Conservation (phyloP, 2,329 filamentous ascomycete genomes). For the Cladosporium halotolerans region DNA sequence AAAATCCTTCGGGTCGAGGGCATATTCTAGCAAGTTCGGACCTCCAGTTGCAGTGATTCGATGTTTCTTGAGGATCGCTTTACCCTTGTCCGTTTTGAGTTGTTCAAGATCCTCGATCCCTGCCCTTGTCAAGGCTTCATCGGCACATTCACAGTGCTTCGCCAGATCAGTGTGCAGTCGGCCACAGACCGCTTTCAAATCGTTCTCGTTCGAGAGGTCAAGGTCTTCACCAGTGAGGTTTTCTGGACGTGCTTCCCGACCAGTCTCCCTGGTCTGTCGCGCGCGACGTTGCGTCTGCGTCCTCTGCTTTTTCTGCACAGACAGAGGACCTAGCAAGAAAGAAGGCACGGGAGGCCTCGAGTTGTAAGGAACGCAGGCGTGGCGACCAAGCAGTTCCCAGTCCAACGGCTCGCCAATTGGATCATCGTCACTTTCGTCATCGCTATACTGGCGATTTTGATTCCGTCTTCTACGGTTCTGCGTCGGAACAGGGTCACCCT, state of each 20-base stretch:
- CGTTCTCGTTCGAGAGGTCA: constrained; percentile 67
- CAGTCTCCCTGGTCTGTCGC: constrained; percentile 60
- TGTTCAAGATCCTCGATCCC: constrained; percentile 25
- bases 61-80: constrained; percentile 51
- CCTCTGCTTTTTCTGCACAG: constrained; percentile 76
- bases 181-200: constrained; percentile 71
- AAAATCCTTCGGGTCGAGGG: constrained; percentile 83
- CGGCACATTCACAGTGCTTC: constrained; percentile 31
- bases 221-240: constrained; percentile 70
- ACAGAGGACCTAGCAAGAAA: constrained; percentile 83
- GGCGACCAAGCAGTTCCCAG: constrained; percentile 76
- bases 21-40: constrained; percentile 76
- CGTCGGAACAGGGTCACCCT: constrained; percentile 38
- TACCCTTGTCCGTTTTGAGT: constrained; percentile 33
- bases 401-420: constrained; percentile 73
- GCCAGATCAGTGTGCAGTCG: constrained; percentile 61
- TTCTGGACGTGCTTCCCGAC: constrained; percentile 66
- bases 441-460: constrained; percentile 12
- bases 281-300: constrained; percentile 65
- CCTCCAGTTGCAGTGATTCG: constrained; percentile 63
- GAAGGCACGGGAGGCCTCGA: constrained; percentile 69
- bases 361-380: constrained; percentile 67
- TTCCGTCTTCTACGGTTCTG: constrained; percentile 18
- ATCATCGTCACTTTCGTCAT: constrained; percentile 55
- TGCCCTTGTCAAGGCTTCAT: constrained; percentile 17